Conservation (phyloP, 1,284 basidiomycete species). For the Trichosporon sp. region DNA sequence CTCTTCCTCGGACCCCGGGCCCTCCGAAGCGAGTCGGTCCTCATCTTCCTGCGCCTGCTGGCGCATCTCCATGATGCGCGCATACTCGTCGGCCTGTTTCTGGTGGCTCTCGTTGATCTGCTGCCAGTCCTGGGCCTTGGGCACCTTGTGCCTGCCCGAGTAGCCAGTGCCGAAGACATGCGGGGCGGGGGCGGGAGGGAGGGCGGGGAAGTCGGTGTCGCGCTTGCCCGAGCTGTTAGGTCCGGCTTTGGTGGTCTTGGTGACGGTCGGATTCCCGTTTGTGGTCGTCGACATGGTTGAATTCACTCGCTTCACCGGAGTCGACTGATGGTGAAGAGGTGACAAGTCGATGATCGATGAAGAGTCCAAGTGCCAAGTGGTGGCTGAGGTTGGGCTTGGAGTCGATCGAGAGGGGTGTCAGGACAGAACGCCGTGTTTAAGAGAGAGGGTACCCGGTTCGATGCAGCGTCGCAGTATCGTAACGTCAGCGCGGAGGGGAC, state of each 20-base stretch:
- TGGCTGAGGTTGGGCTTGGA: not conserved
- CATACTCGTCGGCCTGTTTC: constrained; percentile 50
- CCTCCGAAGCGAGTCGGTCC: constrained; percentile 21
- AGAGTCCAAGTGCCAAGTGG: not conserved
- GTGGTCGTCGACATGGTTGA: not conserved
- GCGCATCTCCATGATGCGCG: constrained; percentile 54
- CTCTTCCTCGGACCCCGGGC: constrained; percentile 1
- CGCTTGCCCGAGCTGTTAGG: not conserved
- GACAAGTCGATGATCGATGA: not conserved
- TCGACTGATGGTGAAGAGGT: not conserved
- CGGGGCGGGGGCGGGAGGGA: constrained; percentile 53
- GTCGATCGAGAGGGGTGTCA: not conserved
- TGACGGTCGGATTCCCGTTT: not conserved
- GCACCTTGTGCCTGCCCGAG: constrained; percentile 52
- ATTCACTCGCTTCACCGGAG: not conserved
- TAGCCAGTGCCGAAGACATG: constrained; percentile 50
- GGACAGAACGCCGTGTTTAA: not conserved
- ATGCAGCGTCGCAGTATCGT: not conserved
- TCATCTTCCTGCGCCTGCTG: constrained; percentile 14
- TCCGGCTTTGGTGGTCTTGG: not conserved
- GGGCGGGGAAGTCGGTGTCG: constrained; percentile 37
- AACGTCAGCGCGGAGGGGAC: not conserved
- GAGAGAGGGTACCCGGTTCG: not conserved
- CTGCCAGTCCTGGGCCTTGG: constrained; percentile 56
- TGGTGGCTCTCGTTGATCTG: constrained; percentile 48